phyloP scores from a whole-genome alignment of 164 flowering plant genomes.

The Aristolochia californica region DNA sequence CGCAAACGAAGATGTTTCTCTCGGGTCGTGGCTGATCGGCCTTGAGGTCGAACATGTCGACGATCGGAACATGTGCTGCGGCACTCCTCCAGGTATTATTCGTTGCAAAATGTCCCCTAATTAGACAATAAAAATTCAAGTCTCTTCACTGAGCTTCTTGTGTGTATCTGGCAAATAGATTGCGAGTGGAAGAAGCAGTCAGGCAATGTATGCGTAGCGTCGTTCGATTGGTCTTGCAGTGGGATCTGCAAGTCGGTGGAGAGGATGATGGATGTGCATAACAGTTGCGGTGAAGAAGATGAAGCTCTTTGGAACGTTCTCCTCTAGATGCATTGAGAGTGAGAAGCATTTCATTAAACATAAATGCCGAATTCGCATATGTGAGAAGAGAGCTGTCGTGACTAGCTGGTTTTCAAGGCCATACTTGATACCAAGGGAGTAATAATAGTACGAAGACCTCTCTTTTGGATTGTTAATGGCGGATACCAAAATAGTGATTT shows the following conservation, averaged over 20 bases:
- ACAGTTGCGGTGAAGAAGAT: constrained; percentile 62
- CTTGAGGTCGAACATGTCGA: constrained; percentile 69
- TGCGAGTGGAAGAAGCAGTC: constrained; percentile 68
- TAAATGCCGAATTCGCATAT: too few species aligned
- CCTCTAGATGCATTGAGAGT: too few species aligned
- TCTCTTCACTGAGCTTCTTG: too few species aligned
- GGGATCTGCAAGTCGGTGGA: constrained; percentile 80
- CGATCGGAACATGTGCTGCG: constrained; percentile 67
- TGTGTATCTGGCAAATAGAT: too few species aligned
- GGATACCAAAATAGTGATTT: constrained; percentile 74
- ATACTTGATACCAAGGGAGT: too few species aligned
- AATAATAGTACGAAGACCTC: too few species aligned
- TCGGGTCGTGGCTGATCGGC: constrained; percentile 76
- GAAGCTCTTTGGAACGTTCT: constrained; percentile 51
- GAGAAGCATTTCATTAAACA: too few species aligned
- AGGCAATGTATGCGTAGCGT: constrained; percentile 65
- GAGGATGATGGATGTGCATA: constrained; percentile 56
- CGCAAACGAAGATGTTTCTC: constrained; percentile 79
- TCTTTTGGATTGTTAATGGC: too few species aligned
- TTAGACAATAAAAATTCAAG: too few species aligned
- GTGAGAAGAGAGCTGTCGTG: too few species aligned
- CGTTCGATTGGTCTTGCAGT: constrained; percentile 89
- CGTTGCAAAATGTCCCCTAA: too few species aligned
- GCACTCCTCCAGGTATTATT: constrained; percentile 79
- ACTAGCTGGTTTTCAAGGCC: too few species aligned